Base-by-base conservation (phyloP, 306 rosid genomes). In the Quillaja saponaria region DNA sequence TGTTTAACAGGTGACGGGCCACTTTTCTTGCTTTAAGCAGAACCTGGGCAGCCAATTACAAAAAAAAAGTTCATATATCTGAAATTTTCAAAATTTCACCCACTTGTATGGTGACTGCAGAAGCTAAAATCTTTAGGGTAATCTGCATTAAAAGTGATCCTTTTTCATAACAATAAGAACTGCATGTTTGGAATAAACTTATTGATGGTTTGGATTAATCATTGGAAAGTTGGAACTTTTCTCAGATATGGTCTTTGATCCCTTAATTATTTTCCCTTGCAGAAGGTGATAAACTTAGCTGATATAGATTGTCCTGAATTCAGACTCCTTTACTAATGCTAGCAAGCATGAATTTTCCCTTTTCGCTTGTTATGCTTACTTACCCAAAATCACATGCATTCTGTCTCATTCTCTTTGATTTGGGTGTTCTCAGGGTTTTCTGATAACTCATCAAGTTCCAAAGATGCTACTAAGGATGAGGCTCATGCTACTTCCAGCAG, bases 381-480 rank as follows among this genome's bases (percentile, higher is more conserved):
- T 16, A 45, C 13, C 44, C 28, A 17, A 11, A 14, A 12, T 17
- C 15, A 17, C 35, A 2, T 9, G 6, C 14, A 21, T 10, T 64
- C 13, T 13, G 48, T 34, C 38, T 66, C 21, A 76, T 71, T 35
- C 35, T 35, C 7, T 69, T 45, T 14, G 14, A 10, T 28, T 61
- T 42, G 42, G 31, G 25, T 52, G 52, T 49, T 18, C 58, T 67
- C 80, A 86, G 95, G 82, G 49, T 58, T 80, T 71, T 74, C 77
- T 38, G 85, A 74, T 75, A 86, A 78, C 45, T 66, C 69, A 1
- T 46, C 71, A 20, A 76, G 52, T 73, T 49, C 80, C 37, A 77
- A 75, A 48, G 63, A 75, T 60, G 71, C 49, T 47, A 35, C 11
- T 25, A 63, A 71, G 37, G 47, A 55, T 3, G 73, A 50, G 53